Percentiles rank a stretch among this genome's conserved stretches.
Conservation (phyloP, 1,284 basidiomycete species). For the Coniophora puteana region DNA sequence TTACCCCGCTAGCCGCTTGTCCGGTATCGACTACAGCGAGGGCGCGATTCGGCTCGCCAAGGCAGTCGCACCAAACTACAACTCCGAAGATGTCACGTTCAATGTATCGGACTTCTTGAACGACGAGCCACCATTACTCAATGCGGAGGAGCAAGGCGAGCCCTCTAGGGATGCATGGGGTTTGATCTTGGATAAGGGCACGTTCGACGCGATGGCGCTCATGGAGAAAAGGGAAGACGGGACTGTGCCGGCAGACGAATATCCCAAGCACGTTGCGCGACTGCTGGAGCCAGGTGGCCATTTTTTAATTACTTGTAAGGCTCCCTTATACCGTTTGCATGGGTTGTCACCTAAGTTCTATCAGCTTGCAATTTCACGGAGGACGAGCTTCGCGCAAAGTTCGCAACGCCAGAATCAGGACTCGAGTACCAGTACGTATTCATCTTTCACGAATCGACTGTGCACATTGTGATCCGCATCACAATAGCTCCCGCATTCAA, state of each 20-base stretch:
- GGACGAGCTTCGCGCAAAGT: conserved; percentile 65
- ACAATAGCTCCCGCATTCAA: conserved; percentile 59
- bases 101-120: conserved; percentile 57
- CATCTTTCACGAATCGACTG: background rate
- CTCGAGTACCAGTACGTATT: conserved; percentile 61
- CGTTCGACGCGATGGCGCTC: conserved; percentile 85
- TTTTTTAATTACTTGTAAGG: conserved; percentile 83
- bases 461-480: conserved; percentile 5
- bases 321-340: conserved; percentile 5
- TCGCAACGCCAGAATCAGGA: conserved; percentile 46
- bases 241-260: conserved; percentile 51
- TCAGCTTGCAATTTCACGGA: conserved; percentile 91
- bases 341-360: background rate
- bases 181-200: conserved; percentile 75
- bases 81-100: conserved; percentile 43
- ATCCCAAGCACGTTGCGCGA: conserved; percentile 56
- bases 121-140: conserved; percentile 38
- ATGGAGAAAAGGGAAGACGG: conserved; percentile 59
- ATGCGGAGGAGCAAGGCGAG: conserved; percentile 19
- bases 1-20: conserved; percentile 50
- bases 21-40: conserved; percentile 82
- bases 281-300: conserved; percentile 65
- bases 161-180: conserved; percentile 47
- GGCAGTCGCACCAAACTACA: conserved; percentile 46
- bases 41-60: conserved; percentile 64